phyloP scores from a whole-genome alignment of 2,329 filamentous ascomycete species.

The Bipolaris victoriae region DNA sequence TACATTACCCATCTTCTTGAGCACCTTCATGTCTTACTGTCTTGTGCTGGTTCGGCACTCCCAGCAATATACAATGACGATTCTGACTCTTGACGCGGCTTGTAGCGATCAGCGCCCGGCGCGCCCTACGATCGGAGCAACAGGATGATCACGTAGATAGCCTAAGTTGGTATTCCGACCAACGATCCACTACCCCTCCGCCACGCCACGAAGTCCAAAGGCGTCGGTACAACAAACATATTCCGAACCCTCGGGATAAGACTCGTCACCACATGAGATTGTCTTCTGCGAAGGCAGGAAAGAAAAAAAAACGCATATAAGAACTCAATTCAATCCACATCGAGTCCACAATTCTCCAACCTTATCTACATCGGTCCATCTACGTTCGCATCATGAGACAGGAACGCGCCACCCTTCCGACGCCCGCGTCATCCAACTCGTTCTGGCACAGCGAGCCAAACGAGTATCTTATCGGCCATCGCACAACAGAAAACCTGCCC shows the following conservation, averaged over 20 bases:
- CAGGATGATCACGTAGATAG: slow-evolving; percentile 10
- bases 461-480: slow-evolving; percentile 67
- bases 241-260: slow-evolving; percentile 7
- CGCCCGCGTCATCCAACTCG: slow-evolving; percentile 65
- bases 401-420: slow-evolving; percentile 59
- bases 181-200: slow-evolving; percentile 22
- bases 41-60: slow-evolving; percentile 6
- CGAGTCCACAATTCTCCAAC: neutral
- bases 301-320: slow-evolving; percentile 5
- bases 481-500: slow-evolving; percentile 69
- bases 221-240: slow-evolving; percentile 7
- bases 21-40: slow-evolving; percentile 30
- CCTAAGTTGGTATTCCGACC: slow-evolving; percentile 18
- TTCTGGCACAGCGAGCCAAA: slow-evolving; percentile 79
- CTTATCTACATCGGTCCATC: neutral
- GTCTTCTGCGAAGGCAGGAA: neutral
- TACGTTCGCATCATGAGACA: slow-evolving; percentile 36
- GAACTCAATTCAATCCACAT: neutral
- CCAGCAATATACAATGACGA: slow-evolving; percentile 1
- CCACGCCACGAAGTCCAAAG: slow-evolving; percentile 4
- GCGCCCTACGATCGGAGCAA: slow-evolving; percentile 17
- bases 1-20: slow-evolving; percentile 5
- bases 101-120: neutral
- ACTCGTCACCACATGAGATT: slow-evolving; percentile 6
- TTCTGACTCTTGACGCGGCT: neutral